Evolutionary conservation across 116 monocot species (phyloP).

Genomic region (Posidonia oceanica): DNA sequence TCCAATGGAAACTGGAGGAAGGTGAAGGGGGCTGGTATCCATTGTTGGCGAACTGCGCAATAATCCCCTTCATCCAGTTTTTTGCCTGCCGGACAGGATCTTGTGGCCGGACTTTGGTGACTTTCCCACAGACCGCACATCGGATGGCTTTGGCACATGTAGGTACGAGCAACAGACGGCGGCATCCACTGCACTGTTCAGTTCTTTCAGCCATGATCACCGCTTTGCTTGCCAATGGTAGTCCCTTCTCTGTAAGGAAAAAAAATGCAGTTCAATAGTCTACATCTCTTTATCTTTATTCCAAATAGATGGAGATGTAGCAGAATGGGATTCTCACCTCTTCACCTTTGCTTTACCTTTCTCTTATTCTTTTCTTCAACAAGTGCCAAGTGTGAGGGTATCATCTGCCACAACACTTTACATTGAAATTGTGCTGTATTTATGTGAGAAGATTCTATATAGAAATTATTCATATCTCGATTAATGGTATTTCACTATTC

Average conservation of each 20-base stretch:
- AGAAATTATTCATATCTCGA: no score
- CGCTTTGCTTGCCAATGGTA: neutral
- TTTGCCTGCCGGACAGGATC: slow-evolving; percentile 3
- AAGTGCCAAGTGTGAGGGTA: neutral
- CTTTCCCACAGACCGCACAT: slow-evolving; percentile 14
- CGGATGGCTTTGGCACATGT: slow-evolving; percentile 1
- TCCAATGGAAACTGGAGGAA: neutral
- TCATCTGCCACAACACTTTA: neutral
- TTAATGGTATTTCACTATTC: no score
- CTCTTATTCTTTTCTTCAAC: neutral
- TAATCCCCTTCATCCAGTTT: slow-evolving; percentile 17
- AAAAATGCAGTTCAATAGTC: neutral
- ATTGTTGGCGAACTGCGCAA: neutral
- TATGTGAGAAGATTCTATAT: neutral
- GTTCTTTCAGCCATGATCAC: slow-evolving; percentile 17
- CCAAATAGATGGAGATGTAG: neutral
- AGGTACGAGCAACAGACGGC: slow-evolving; percentile 4
- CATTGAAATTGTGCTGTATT: no score
- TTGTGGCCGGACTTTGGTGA: slow-evolving; percentile 4
- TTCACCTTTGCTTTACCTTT: slow-evolving; percentile 4
- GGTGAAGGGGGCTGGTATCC: neutral
- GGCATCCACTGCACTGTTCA: slow-evolving; percentile 16
- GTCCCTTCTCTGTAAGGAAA: neutral
- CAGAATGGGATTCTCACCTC: slow-evolving; percentile 6
- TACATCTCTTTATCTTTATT: neutral